These are phyloP conservation scores for Neurospora crassa DNA, from an alignment of 2,329 filamentous ascomycete genomes.

Conservation along the genomic window DNA sequence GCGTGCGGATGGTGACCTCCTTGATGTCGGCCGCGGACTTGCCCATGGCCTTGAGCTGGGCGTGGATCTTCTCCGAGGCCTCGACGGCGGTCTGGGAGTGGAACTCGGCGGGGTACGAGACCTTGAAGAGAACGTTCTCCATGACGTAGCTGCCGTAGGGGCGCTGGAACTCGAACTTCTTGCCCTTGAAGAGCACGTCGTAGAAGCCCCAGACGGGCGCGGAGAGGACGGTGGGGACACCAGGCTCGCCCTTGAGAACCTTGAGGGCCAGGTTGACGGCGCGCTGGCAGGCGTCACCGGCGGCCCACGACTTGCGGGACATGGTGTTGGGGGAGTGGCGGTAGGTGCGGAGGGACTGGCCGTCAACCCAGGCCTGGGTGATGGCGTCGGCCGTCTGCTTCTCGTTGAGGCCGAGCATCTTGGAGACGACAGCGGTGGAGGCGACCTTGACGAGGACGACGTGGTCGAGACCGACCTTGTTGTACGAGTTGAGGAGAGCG, in stretches of 20 bases:
- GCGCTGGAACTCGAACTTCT: constrained; percentile 92
- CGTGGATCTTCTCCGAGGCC: constrained; percentile 80
- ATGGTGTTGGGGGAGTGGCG: constrained; percentile 96
- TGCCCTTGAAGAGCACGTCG: constrained; percentile 93
- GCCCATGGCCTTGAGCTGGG: constrained; percentile 71
- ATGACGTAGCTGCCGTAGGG: constrained; percentile 98
- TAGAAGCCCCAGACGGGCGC: constrained; percentile 97
- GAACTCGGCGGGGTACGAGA: constrained; percentile 97
- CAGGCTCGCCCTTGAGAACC: constrained; percentile 83
- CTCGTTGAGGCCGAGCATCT: constrained; percentile 86
- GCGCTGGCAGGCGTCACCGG: constrained; percentile 93
- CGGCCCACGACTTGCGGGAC: constrained; percentile 98
- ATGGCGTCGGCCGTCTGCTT: constrained; percentile 70
- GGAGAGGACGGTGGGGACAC: constrained; percentile 84
- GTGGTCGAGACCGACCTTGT: constrained; percentile 96
- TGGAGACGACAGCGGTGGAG: constrained; percentile 84
- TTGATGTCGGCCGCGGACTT: constrained; percentile 94
- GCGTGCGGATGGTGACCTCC: constrained; percentile 84
- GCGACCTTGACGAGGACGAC: constrained; percentile 98
- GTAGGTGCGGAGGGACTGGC: constrained; percentile 93
- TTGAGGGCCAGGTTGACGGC: constrained; percentile 87
- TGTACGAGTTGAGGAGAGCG: constrained; percentile 95
- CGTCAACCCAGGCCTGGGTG: constrained; percentile 91
- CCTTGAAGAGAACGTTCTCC: constrained; percentile 99
- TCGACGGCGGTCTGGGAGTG: constrained; percentile 98